Evolutionary conservation across 768 basidiomycete species (phyloP), one percentile per base, ranked within the genome.

Genomic region (Cantharellus cinnabarinus): DNA sequence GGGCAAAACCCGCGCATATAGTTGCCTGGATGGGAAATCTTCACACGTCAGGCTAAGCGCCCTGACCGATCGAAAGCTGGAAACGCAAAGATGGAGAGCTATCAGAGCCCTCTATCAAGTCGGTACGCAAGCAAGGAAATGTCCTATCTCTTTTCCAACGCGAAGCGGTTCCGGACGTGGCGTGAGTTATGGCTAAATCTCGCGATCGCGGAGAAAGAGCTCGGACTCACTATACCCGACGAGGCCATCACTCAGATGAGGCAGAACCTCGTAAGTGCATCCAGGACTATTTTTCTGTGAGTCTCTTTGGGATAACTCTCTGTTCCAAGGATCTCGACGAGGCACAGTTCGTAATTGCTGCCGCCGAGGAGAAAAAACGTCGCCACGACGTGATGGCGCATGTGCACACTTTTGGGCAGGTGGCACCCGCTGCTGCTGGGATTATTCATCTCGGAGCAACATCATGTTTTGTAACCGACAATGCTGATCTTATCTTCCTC

Each of bases 371-470:
- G 73, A 98, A 95, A 75, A 95, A 90, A 72, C 74, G 95, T 35
- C 78, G 95, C 7, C 95, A 99, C 72, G 95, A 99, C 71, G 95
- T 99, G 50, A 99, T 99, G 95, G 95, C 95, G 0, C 95, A 99
- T 67, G 95, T 99, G 50, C 90, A 98, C 72, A 95, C 93, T 2
- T 99, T 97, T 68, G 93, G 93, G 3, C 78, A 76, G 51, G 85
- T 93, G 57, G 93, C 93, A 0, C 93, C 93, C 4, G 86, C 88
- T 41, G 93, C 93, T 35, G 91, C 91, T 14, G 89, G 90, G 15
- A 94, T 97, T 67, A 95, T 97, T 64, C 93, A 97, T 87, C 88
- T 98, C 50, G 94, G 94, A 50, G 94, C 94, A 38, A 99, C 95
- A 4, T 98, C 94, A 2, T 99, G 95, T 73, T 99, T 93, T 73